phyloP scores from a whole-genome alignment of 495 filamentous ascomycete genomes.

The Trypethelium eluteriae region DNA sequence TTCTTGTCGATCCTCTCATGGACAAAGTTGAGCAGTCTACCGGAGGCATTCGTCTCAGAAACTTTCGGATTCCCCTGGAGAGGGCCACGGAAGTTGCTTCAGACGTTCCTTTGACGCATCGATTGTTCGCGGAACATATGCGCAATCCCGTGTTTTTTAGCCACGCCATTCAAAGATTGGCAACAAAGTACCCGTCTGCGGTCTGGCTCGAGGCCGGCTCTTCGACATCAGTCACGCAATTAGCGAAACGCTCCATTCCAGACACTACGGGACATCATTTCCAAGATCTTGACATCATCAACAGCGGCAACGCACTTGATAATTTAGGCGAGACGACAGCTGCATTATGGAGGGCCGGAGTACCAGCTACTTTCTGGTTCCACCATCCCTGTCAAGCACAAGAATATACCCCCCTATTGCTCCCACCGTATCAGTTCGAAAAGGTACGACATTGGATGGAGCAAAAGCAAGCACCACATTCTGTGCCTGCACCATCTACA shows the following conservation, averaged over 20 bases:
- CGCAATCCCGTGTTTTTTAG: constrained; percentile 46
- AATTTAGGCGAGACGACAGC: constrained; percentile 39
- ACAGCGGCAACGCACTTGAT: constrained; percentile 27
- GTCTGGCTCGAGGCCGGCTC: constrained; percentile 50
- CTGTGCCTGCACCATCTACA: background rate
- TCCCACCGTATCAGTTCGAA: constrained; percentile 40
- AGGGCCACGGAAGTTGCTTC: background rate
- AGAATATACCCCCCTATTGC: constrained; percentile 25
- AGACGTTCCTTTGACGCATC: background rate
- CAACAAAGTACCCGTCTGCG: constrained; percentile 29
- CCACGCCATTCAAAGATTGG: constrained; percentile 42
- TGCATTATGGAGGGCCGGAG: constrained; percentile 43
- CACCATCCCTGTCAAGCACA: constrained; percentile 37
- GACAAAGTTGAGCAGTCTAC: background rate
- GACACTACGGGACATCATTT: constrained; percentile 31
- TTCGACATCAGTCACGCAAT: constrained; percentile 40
- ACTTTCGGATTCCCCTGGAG: background rate
- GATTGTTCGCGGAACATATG: constrained; percentile 42
- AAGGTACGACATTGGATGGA: constrained; percentile 37
- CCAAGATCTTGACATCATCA: constrained; percentile 37
- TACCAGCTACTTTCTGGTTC: constrained; percentile 42
- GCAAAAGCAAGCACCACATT: background rate
- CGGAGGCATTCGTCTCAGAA: background rate
- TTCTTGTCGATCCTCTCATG: constrained; percentile 12
- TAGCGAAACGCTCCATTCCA: constrained; percentile 38